These are phyloP conservation scores for Beauveria rudraprayagi DNA, from an alignment of 2,329 filamentous ascomycete genomes.

Conservation along the genomic window DNA sequence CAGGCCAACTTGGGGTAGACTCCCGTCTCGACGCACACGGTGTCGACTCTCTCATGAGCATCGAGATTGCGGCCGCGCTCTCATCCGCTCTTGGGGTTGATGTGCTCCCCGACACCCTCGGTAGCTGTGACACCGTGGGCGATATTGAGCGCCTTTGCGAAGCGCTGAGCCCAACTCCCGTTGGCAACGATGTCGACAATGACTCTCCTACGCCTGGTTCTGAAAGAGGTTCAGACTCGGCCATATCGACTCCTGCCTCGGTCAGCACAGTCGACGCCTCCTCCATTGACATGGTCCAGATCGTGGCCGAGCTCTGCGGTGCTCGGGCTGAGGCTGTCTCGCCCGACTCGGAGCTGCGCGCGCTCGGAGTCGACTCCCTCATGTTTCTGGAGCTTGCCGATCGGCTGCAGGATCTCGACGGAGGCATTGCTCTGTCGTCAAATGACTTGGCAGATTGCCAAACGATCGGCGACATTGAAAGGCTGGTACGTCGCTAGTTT, in stretches of 20 bases:
- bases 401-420: not conserved
- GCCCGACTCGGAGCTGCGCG: not conserved
- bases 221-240: not conserved
- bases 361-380: not conserved
- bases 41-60: constrained; percentile 21
- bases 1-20: constrained; percentile 13
- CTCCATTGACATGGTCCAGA: not conserved
- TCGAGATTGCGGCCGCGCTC: constrained; percentile 18
- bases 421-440: not conserved
- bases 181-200: not conserved
- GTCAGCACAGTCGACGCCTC: not conserved
- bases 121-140: not conserved
- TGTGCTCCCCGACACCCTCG: constrained; percentile 11
- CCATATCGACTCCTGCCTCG: not conserved
- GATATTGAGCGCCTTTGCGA: not conserved
- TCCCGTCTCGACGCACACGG: constrained; percentile 15
- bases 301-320: not conserved
- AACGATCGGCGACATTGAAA: not conserved
- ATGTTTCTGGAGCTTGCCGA: not conserved
- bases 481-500: not conserved
- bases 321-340: not conserved
- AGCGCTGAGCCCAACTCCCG: not conserved
- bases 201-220: not conserved
- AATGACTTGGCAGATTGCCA: not conserved
- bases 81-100: constrained; percentile 17